phyloP scores from a whole-genome alignment of 1,284 basidiomycete species.

The Moniliella sp. region DNA sequence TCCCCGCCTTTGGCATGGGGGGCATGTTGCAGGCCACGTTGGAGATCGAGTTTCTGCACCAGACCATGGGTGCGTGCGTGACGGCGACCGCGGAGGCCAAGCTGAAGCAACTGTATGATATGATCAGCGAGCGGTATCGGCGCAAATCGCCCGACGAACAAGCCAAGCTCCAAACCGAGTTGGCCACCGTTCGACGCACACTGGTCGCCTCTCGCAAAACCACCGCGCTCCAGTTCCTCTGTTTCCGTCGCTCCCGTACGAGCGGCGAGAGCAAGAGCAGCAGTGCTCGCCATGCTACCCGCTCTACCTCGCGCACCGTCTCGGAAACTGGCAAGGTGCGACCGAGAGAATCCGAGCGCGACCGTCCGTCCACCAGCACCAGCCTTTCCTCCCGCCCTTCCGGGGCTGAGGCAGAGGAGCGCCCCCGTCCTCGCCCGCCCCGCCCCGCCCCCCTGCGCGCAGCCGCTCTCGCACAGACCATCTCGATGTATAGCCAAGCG shows the following conservation, averaged over 20 bases:
- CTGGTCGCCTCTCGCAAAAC: conserved; percentile 64
- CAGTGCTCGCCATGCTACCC: too few species aligned
- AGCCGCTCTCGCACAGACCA: too few species aligned
- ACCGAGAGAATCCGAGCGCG: too few species aligned
- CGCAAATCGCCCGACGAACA: conserved; percentile 40
- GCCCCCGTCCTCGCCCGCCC: too few species aligned
- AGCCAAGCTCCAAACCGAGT: conserved; percentile 37
- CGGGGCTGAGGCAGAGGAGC: too few species aligned
- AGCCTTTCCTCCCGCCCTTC: too few species aligned
- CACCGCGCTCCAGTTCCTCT: conserved; percentile 82
- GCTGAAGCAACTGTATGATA: conserved; percentile 73
- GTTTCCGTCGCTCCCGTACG: conserved; percentile 34
- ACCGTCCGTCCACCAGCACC: too few species aligned
- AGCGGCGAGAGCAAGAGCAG: conserved; percentile 3
- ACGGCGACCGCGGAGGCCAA: conserved; percentile 56
- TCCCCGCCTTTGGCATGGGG: conserved; percentile 79
- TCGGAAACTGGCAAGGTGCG: too few species aligned
- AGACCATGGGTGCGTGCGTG: conserved; percentile 70
- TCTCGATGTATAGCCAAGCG: too few species aligned
- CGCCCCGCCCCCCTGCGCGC: too few species aligned
- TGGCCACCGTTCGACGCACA: conserved; percentile 75
- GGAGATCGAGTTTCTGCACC: conserved; percentile 96
- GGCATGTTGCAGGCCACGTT: conserved; percentile 93
- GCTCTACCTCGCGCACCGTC: too few species aligned
- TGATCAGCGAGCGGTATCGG: conserved; percentile 67